These are phyloP conservation scores for Talaromyces atroroseus DNA, from an alignment of 2,329 filamentous ascomycete species.

Conservation along the genomic window DNA sequence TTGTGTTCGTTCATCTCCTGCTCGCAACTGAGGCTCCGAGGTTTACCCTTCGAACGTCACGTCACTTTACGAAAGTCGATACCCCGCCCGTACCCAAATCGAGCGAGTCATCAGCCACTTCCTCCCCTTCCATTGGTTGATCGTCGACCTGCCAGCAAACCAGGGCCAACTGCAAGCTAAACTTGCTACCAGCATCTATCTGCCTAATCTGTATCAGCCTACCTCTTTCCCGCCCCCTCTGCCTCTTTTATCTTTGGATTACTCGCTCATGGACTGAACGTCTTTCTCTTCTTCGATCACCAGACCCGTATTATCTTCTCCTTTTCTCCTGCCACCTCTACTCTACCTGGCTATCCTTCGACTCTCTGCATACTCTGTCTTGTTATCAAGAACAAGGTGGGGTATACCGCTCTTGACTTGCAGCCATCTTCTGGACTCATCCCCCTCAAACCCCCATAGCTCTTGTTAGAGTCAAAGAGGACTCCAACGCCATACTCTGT, in stretches of 20 bases:
- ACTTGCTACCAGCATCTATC: not conserved
- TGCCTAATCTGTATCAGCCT: not conserved
- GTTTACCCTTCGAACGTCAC: not conserved
- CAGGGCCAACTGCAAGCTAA: not conserved
- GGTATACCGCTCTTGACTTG: not conserved
- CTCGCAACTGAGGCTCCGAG: not conserved
- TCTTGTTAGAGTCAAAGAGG: not conserved
- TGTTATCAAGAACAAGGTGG: not conserved
- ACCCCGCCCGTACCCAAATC: slow-evolving; percentile 2
- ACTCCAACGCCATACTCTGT: not conserved
- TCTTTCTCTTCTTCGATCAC: not conserved
- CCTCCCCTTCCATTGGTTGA: not conserved
- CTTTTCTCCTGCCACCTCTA: not conserved
- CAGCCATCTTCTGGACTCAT: not conserved
- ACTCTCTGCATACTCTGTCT: not conserved
- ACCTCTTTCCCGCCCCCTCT: not conserved
- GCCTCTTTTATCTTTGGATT: not conserved
- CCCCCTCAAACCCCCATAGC: not conserved
- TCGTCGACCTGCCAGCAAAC: slow-evolving; percentile 5
- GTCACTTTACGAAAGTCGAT: not conserved
- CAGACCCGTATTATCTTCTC: not conserved
- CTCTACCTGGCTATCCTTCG: not conserved
- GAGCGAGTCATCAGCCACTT: slow-evolving; percentile 1
- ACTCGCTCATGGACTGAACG: not conserved
- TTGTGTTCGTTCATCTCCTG: not conserved